Base-by-base conservation (phyloP, 208 protist genomes). In the Trichomonas tenax region DNA sequence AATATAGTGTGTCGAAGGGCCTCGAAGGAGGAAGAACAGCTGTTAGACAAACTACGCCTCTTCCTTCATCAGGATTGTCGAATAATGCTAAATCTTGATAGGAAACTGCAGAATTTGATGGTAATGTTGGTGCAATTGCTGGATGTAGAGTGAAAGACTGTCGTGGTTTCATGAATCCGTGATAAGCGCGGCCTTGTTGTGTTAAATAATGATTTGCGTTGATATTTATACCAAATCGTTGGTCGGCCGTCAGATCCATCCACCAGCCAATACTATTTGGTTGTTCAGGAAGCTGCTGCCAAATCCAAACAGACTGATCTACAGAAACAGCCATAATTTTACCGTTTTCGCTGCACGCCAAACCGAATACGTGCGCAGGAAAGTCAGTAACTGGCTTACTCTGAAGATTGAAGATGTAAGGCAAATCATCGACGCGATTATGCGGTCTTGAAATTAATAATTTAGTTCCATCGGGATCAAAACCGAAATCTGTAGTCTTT, bases 41-140 rank as follows among this genome's bases (percentile, higher is more conserved):
- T 38, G 86, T 93, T 2, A 93, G 36, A 93, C 86, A 93, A 41
- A 41, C 41, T 17, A 93, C 44, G n/a, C 86, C 86, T 58, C 44
- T 58, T 38, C 86, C 86, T 51, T 93, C 86, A 93, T 93, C 86
- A 51, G 86, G 44, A 93, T 93, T 93, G 15, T 51, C 44, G 45
- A 93, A 93, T 40, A 93, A 44, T 38, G 10, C 11, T 38, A 93
- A n/a, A 51, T 93, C 86, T 93, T 93, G 86, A 36, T 93, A 93
- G 21, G 86, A 51, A 93, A 93, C 44, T 31, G 86, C 86, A 17
- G 44, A 93, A 51, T 51, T 51, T 93, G 41, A 44, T 51, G 86
- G 86, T 26, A 93, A 51, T 38, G 23, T 51, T 34, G 86, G 86
- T 23, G 44, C 86, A n/a, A 93, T 41, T 48, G 36, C 40, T 34